Conservation (phyloP, 768 basidiomycete species). For the Rhizopogon rudus region DNA sequence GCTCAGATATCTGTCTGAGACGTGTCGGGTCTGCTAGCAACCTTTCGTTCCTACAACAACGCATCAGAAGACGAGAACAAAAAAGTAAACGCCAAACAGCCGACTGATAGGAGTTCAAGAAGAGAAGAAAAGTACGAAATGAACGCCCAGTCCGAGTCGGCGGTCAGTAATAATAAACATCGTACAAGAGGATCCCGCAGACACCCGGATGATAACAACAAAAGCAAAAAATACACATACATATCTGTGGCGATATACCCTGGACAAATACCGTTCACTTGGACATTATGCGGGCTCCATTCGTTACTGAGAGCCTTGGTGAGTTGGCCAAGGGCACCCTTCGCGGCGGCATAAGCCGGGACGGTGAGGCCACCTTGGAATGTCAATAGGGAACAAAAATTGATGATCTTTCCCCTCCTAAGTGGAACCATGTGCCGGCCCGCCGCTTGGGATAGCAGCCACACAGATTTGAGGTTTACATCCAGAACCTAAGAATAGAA, state of each 20-base stretch:
- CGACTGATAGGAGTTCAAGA: conserved; percentile 2
- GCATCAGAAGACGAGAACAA: conserved; percentile 7
- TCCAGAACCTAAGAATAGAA: conserved; percentile 57
- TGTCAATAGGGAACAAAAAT: conserved; percentile 51
- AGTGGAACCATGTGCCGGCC: conserved; percentile 84
- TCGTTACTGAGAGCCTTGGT: conserved; percentile 92
- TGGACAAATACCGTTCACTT: conserved; percentile 85
- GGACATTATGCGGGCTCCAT: conserved; percentile 84
- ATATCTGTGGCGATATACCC: conserved; percentile 91
- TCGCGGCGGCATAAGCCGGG: conserved; percentile 89
- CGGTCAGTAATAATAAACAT: background rate
- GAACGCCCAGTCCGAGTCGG: background rate
- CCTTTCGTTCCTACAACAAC: conserved; percentile 53
- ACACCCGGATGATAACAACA: conserved; percentile 7
- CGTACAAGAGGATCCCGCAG: conserved; percentile 3
- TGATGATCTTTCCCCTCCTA: conserved; percentile 68
- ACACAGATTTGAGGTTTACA: conserved; percentile 85
- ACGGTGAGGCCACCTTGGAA: conserved; percentile 63
- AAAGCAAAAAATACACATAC: conserved; percentile 38
- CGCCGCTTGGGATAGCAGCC: conserved; percentile 82
- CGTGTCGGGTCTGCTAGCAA: conserved; percentile 58
- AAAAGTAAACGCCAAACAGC: conserved; percentile 4
- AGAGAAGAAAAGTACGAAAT: conserved; percentile 1
- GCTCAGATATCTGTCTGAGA: conserved; percentile 62
- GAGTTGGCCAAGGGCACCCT: conserved; percentile 80